A percentile compares a stretch with the other conserved stretches of the same genome.
phyloP scores from a whole-genome alignment of 495 filamentous ascomycete genomes.

The Neurospora discreta region DNA sequence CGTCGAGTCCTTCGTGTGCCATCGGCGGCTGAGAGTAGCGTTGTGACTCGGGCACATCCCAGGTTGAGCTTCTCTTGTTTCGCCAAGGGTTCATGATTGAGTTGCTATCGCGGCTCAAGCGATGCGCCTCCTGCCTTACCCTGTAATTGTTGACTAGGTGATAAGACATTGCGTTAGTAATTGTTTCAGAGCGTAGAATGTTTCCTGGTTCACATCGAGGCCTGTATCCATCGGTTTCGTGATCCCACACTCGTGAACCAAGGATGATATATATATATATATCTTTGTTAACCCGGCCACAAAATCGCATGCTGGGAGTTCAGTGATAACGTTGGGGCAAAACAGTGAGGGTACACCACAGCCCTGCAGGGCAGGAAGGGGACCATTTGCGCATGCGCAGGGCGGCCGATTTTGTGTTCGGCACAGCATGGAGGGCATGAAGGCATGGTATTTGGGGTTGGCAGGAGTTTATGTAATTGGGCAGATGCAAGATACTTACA shows the following conservation, averaged over 20 bases:
- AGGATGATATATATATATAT: background rate
- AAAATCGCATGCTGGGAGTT: background rate
- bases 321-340: background rate
- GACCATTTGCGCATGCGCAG: background rate
- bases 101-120: slow-evolving; percentile 14
- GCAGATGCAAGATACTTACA: background rate
- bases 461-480: background rate
- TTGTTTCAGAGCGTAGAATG: background rate
- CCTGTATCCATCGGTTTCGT: background rate
- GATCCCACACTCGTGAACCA: background rate
- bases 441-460: background rate
- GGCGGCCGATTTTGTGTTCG: background rate
- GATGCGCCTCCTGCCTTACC: slow-evolving; percentile 23
- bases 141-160: slow-evolving; percentile 24
- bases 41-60: slow-evolving; percentile 5
- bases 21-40: background rate
- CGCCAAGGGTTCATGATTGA: slow-evolving; percentile 24
- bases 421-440: background rate
- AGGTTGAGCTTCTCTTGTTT: slow-evolving; percentile 12
- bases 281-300: background rate
- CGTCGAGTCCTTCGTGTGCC: background rate
- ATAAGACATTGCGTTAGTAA: slow-evolving; percentile 21
- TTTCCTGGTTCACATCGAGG: background rate
- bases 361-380: background rate
- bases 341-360: background rate